phyloP scores from a whole-genome alignment of 192 early-diverging fungal species.

The Phycomyces blakesleeanus region DNA sequence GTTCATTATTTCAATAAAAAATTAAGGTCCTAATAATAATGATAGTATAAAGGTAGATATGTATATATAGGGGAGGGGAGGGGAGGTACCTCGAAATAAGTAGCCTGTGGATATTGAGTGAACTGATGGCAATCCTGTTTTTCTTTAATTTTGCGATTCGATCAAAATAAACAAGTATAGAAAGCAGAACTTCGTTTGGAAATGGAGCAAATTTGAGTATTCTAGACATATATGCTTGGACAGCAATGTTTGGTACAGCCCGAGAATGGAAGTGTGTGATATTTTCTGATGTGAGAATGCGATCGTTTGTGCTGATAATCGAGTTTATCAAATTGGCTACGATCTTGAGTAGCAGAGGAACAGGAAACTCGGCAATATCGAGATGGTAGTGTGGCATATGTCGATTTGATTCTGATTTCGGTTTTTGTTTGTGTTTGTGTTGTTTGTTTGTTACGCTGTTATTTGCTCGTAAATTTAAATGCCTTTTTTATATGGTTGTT shows the following conservation, averaged over 20 bases:
- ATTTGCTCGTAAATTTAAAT: no score
- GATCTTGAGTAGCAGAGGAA: constrained; percentile 40
- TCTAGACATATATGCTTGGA: constrained; percentile 61
- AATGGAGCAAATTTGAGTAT: constrained; percentile 68
- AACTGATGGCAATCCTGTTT: constrained; percentile 55
- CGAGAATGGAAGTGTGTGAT: constrained; percentile 71
- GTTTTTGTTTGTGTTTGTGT: no score
- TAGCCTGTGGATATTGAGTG: constrained; percentile 68
- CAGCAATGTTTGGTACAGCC: constrained; percentile 59
- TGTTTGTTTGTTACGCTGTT: no score
- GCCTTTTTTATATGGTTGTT: no score
- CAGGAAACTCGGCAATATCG: constrained; percentile 47
- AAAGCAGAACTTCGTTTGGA: constrained; percentile 62
- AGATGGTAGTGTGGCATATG: constrained; percentile 14
- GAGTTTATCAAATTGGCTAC: constrained; percentile 48
- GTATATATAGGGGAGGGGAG: no score
- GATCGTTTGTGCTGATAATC: constrained; percentile 49
- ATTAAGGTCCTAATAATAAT: no score
- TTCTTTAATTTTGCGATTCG: constrained; percentile 50
- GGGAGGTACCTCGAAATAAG: constrained; percentile 35
- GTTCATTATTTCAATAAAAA: no score
- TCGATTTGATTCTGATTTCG: no score
- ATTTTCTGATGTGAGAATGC: constrained; percentile 19
- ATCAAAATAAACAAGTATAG: constrained; percentile 73
- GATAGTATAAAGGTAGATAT: no score